Percentiles rank a stretch among this genome's conserved stretches.
These are phyloP conservation scores for Fraxinus excelsior DNA, from an alignment of 257 asterid species.

Conservation along the genomic window DNA sequence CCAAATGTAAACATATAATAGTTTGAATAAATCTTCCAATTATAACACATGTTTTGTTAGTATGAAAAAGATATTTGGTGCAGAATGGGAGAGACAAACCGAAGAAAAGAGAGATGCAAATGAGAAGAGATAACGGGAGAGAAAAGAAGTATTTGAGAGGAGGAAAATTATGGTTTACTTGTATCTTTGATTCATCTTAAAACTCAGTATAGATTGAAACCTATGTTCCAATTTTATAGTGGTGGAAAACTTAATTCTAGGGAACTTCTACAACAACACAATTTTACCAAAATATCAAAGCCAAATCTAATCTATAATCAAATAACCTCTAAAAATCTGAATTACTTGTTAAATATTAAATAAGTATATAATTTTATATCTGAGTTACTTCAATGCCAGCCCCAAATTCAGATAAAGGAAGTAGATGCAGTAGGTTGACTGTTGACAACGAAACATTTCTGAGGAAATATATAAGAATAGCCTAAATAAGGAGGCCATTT, in stretches of 20 bases:
- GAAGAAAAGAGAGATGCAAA: too few relatives aligned
- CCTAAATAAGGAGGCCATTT: too few relatives aligned
- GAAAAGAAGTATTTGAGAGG: not conserved
- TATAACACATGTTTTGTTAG: not conserved
- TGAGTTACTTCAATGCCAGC: not conserved
- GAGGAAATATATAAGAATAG: too few relatives aligned
- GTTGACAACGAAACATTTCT: not conserved
- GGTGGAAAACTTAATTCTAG: not conserved
- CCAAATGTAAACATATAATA: not conserved
- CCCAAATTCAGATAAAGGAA: not conserved
- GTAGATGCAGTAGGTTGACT: not conserved
- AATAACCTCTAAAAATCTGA: not conserved
- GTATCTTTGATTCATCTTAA: not conserved
- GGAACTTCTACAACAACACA: not conserved
- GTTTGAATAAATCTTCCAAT: constrained; percentile 3
- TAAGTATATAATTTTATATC: too few relatives aligned
- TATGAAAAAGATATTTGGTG: not conserved
- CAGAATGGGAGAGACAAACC: too few relatives aligned
- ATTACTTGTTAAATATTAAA: not conserved
- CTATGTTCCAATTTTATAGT: not conserved
- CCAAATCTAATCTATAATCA: not conserved
- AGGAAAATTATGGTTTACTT: too few relatives aligned
- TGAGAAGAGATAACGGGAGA: not conserved
- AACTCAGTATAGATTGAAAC: not conserved
- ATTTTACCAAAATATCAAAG: not conserved